phyloP scores from a whole-genome alignment of 2,329 filamentous ascomycete genomes.

The Botrytis elliptica region DNA sequence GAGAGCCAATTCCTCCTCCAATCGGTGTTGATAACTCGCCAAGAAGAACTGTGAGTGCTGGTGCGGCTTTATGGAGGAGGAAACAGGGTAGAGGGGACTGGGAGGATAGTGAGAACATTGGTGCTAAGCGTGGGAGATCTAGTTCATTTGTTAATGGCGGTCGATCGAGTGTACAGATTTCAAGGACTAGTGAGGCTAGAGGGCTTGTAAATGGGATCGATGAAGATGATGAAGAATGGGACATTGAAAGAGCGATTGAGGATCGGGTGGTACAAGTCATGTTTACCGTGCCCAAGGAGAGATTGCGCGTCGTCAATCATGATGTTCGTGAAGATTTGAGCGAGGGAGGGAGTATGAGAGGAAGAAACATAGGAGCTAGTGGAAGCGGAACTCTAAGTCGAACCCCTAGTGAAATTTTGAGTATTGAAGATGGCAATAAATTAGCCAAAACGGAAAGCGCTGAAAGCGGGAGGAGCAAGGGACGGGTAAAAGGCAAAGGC shows the following conservation, averaged over 20 bases:
- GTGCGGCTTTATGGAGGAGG: constrained; percentile 47
- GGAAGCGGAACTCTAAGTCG: constrained; percentile 23
- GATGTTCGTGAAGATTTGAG: constrained; percentile 52
- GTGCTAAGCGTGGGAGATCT: constrained; percentile 17
- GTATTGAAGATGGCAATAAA: constrained; percentile 1
- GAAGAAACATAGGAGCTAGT: constrained; percentile 31
- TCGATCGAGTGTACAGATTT: background rate
- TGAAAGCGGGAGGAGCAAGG: constrained; percentile 21
- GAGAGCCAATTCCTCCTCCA: constrained; percentile 33
- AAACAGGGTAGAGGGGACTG: constrained; percentile 54
- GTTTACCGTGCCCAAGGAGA: constrained; percentile 89
- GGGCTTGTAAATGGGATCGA: constrained; percentile 25
- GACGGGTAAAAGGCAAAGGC: constrained; percentile 26
- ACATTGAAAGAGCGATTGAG: constrained; percentile 72
- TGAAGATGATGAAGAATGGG: constrained; percentile 59
- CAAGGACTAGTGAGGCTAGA: background rate
- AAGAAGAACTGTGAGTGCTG: constrained; percentile 48
- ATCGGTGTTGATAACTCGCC: constrained; percentile 24
- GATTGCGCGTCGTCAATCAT: constrained; percentile 84
- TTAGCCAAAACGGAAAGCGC: constrained; percentile 15
- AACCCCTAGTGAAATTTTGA: constrained; percentile 20
- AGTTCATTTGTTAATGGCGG: constrained; percentile 31
- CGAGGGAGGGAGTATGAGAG: constrained; percentile 40
- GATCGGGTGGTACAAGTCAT: constrained; percentile 75
- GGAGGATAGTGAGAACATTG: constrained; percentile 41